Evolutionary conservation across 164 flowering plant species (phyloP), one percentile per base, ranked within the genome.

Genomic region (Vitis rotundifolia): DNA sequence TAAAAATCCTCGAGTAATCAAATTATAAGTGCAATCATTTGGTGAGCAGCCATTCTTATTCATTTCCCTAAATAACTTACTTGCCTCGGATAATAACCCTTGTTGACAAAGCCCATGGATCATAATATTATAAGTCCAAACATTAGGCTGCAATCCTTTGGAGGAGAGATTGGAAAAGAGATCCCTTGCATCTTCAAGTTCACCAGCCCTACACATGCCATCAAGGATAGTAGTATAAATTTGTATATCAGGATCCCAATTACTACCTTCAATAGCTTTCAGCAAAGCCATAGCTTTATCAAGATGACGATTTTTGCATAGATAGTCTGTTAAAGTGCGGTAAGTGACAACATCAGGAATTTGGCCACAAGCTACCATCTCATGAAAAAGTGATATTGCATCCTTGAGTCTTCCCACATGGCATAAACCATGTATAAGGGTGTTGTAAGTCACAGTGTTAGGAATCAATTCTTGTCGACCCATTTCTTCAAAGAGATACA

Each of bases 51-150:
- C 44, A 6, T 6, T 31, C 44, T 31, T 31, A 4, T 6, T 31
- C 44, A 31, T 31, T 31, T 31, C 44, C 2, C 8, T 31, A 31
- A 31, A 31, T 6, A 31, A 31, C 44, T 69, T 28, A 2, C 44
- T 37, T 14, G 72, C 79, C 15, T 79, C 77, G 11, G 63, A 49
- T 11, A 72, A 48, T 8, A 26, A 18, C 31, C 74, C 67, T n/a
- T 58, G 74, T 12, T 70, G 59, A 18, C 71, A 62, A 14, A 79
- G 49, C 18, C 73, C 59, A 54, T 74, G 54, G 7, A 76, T 68
- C 19, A 78, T 13, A 6, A 4, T 13, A 14, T 13, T 12, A 53
- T 53, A 53, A 4, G 56, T 11, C 56, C 56, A 4, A 14, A 53
- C 56, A 53, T 12, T 53, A 53, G 56, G 56, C 9, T 53, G n/a